Evolutionary conservation across 768 basidiomycete genomes (phyloP).

Genomic region (Mycena floridula): DNA sequence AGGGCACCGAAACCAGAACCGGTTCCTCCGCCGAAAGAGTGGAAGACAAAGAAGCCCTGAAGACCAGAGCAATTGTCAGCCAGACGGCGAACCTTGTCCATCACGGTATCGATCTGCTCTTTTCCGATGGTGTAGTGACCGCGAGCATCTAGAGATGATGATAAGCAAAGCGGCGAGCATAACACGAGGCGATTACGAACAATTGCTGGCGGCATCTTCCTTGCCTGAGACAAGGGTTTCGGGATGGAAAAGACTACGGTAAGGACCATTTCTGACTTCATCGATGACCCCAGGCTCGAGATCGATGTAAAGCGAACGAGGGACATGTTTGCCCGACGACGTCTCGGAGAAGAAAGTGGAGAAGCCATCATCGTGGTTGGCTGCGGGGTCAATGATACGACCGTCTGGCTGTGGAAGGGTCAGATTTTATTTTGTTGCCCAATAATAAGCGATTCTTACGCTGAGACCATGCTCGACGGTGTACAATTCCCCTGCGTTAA

Average conservation of each 20-base stretch:
- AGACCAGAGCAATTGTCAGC: slow-evolving; percentile 98
- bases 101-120: slow-evolving; percentile 93
- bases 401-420: slow-evolving; percentile 73
- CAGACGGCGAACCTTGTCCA: slow-evolving; percentile 95
- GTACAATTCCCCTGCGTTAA: slow-evolving; percentile 85
- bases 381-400: slow-evolving; percentile 76
- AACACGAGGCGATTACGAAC: slow-evolving; percentile 34
- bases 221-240: slow-evolving; percentile 98
- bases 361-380: slow-evolving; percentile 84
- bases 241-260: slow-evolving; percentile 97
- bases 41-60: slow-evolving; percentile 99
- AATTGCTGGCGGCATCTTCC: slow-evolving; percentile 99
- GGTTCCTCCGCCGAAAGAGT: slow-evolving; percentile 99
- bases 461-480: slow-evolving; percentile 97
- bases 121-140: slow-evolving; percentile 99
- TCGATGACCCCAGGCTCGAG: slow-evolving; percentile 98
- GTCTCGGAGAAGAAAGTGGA: slow-evolving; percentile 99
- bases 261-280: slow-evolving; percentile 92
- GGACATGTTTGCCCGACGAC: slow-evolving; percentile 92
- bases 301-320: slow-evolving; percentile 95
- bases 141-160: slow-evolving; percentile 74
- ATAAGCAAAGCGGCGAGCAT: slow-evolving; percentile 3
- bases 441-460: slow-evolving; percentile 43
- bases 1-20: slow-evolving; percentile 99
- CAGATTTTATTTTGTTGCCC: not conserved